Evolutionary conservation across 495 filamentous ascomycete genomes (phyloP).

Genomic region (Neurospora cerealis): DNA sequence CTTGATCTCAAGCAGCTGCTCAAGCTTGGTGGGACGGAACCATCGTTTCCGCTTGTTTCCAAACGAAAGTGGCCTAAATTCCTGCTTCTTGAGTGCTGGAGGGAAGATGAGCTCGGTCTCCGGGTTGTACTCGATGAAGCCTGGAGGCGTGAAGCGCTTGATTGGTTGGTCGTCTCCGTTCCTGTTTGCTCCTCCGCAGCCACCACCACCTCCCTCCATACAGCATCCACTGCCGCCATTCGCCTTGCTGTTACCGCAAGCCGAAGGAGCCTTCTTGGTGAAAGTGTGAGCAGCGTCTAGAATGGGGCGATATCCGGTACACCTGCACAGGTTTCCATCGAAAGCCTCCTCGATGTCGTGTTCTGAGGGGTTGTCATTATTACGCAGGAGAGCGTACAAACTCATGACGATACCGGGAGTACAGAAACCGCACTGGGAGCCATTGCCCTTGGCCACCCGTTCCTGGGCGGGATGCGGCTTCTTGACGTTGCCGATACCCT

Average conservation of each 20-base stretch:
- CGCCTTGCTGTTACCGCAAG: conserved; percentile 47
- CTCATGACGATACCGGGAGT: conserved; percentile 98
- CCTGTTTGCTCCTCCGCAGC: conserved; percentile 47
- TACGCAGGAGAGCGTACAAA: conserved; percentile 72
- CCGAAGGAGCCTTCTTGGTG: conserved; percentile 29
- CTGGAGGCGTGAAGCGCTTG: conserved; percentile 67
- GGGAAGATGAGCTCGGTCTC: conserved; percentile 95
- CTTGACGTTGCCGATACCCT: conserved; percentile 89
- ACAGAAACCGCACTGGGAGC: conserved; percentile 73
- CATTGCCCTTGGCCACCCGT: conserved; percentile 67
- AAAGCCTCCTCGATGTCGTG: conserved; percentile 81
- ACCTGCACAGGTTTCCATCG: conserved; percentile 92
- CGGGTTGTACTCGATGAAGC: conserved; percentile 87
- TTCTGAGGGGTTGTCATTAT: conserved; percentile 56
- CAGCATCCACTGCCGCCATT: conserved; percentile 62
- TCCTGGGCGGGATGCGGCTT: conserved; percentile 87
- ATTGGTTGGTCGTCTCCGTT: conserved; percentile 40
- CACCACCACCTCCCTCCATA: conserved; percentile 46
- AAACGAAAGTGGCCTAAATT: conserved; percentile 72
- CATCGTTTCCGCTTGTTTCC: conserved; percentile 93
- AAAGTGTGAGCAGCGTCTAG: conserved; percentile 83
- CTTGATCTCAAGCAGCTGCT: conserved; percentile 88
- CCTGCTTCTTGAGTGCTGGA: conserved; percentile 67
- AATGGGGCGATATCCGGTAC: conserved; percentile 91
- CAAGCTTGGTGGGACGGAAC: conserved; percentile 79